These are phyloP conservation scores for Penicillium alfredii DNA, from an alignment of 495 filamentous ascomycete genomes.

Conservation along the genomic window DNA sequence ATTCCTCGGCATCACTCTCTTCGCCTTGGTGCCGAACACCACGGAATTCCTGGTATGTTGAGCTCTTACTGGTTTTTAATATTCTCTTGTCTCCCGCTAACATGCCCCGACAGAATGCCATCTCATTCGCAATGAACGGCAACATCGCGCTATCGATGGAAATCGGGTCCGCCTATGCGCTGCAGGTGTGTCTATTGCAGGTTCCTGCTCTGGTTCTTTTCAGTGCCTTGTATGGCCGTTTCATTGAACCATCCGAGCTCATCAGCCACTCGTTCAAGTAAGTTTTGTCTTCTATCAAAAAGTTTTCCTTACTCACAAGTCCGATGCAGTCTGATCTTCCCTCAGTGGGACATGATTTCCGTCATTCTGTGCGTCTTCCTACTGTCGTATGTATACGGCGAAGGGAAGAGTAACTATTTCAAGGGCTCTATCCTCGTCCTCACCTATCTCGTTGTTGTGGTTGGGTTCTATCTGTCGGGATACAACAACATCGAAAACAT, in stretches of 20 bases:
- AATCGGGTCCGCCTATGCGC: slow-evolving; percentile 93
- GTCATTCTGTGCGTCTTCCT: slow-evolving; percentile 97
- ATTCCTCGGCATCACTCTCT: slow-evolving; percentile 95
- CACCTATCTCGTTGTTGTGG: slow-evolving; percentile 85
- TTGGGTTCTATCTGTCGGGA: slow-evolving; percentile 86
- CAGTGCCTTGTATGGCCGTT: slow-evolving; percentile 57
- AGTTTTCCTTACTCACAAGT: slow-evolving; percentile 4
- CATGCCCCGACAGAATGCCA: slow-evolving; percentile 74
- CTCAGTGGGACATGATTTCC: slow-evolving; percentile 98
- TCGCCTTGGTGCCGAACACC: slow-evolving; percentile 95
- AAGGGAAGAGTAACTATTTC: slow-evolving; percentile 75
- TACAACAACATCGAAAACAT: slow-evolving; percentile 57
- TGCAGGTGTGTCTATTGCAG: slow-evolving; percentile 96
- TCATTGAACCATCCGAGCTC: slow-evolving; percentile 52
- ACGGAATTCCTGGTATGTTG: slow-evolving; percentile 87
- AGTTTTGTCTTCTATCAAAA: slow-evolving; percentile 12
- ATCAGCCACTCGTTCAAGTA: slow-evolving; percentile 74
- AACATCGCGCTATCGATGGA: slow-evolving; percentile 99
- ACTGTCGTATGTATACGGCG: slow-evolving; percentile 94
- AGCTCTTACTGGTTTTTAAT: neutral
- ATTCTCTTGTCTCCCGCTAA: slow-evolving; percentile 24
- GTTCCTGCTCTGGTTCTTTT: slow-evolving; percentile 91
- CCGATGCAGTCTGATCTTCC: slow-evolving; percentile 74
- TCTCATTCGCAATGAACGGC: slow-evolving; percentile 99
- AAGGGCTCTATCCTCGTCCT: slow-evolving; percentile 89